Evolutionary conservation across 2,329 filamentous ascomycete species (phyloP), one percentile per base, ranked within the genome.

Genomic region (Apiospora aurea): DNA sequence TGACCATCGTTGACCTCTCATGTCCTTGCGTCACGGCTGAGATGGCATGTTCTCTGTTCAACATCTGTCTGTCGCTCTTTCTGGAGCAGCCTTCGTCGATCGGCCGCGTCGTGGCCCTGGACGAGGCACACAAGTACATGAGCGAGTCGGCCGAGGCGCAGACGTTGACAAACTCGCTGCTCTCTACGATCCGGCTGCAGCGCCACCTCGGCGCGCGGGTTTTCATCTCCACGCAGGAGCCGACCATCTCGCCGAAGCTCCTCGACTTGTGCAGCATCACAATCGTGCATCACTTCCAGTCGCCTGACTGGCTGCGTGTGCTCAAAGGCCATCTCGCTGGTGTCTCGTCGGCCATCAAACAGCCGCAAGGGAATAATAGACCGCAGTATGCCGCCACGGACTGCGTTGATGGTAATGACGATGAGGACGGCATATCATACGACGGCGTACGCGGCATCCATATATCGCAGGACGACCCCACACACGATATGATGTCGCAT

Each of bases 91-190:
- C 85, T 0, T 74, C 79, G 0, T 79, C 78, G 0, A 77, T 85
- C 0, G 89, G 91, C 0, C 86, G 90, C 5, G 84, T 95, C 49
- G 81, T 95, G 18, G 92, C 92, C 0, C 83, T 95, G 0, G 93
- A 96, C 74, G 93, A 96, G 78, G 93, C 93, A 0, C 93, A 96
- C 78, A 95, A 95, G 82, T 94, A 91, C 78, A 90, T 94, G 87
- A 88, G 86, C 16, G 83, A 84, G 0, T 87, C 87, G 0, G 79
- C 84, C 0, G 89, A 91, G 53, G 87, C 88, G 0, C 79, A 82
- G 2, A 83, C 82, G 0, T 85, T 95, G 41, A 94, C 92, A 0
- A 85, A 92, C 7, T 85, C 85, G 0, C 83, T 95, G 0, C 83
- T 94, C 0, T 83, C 85, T 0, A 87, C 88, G 0, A 92, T 96